phyloP scores from a whole-genome alignment of 2,329 filamentous ascomycete species.

The Fusarium metavorans region DNA sequence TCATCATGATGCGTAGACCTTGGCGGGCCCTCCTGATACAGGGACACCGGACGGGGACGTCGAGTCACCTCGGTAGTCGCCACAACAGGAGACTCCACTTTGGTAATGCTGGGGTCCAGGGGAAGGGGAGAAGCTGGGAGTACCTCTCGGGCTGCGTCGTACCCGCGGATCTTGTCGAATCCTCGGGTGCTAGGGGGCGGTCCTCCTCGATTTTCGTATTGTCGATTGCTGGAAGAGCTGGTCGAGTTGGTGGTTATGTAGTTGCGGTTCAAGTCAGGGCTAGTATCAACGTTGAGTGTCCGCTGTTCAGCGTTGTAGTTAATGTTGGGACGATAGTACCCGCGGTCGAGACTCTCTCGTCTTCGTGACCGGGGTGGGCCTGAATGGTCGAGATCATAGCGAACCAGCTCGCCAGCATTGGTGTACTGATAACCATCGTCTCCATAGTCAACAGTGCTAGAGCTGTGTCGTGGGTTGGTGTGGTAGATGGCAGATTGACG shows the following conservation, averaged over 20 bases:
- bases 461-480: constrained; percentile 57
- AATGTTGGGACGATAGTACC: constrained; percentile 67
- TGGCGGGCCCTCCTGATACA: constrained; percentile 64
- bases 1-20: constrained; percentile 61
- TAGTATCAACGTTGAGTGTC: constrained; percentile 61
- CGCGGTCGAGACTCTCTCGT: constrained; percentile 67
- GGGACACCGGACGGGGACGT: constrained; percentile 60
- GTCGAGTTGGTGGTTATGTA: constrained; percentile 51
- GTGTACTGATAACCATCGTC: constrained; percentile 74
- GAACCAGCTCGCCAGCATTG: constrained; percentile 70
- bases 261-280: constrained; percentile 57
- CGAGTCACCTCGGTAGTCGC: constrained; percentile 41
- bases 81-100: constrained; percentile 22
- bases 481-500: constrained; percentile 61
- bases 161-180: constrained; percentile 73
- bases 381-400: constrained; percentile 70
- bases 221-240: constrained; percentile 42
- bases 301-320: constrained; percentile 61
- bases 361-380: constrained; percentile 56
- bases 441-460: constrained; percentile 63
- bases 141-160: constrained; percentile 60
- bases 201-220: constrained; percentile 58
- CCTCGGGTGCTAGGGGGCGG: constrained; percentile 78
- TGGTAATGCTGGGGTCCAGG: constrained; percentile 49
- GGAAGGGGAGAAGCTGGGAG: constrained; percentile 57